Evolutionary conservation across 1,284 basidiomycete genomes (phyloP), one percentile per base, ranked within the genome.

Genomic region (Melampsora americana): DNA sequence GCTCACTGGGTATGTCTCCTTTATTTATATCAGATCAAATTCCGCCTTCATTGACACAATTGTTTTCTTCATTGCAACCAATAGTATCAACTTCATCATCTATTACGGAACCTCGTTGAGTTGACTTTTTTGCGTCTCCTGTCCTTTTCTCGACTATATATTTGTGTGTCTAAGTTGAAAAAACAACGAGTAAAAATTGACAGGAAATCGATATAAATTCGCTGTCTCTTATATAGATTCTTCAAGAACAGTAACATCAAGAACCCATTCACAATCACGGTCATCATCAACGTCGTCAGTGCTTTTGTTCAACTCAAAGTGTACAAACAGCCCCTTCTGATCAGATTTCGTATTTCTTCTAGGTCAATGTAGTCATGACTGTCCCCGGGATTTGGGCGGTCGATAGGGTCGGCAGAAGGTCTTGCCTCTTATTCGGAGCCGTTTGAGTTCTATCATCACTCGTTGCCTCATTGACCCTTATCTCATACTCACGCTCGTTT

Each of bases 381-480:
- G 79, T 90, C 56, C 87, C 89, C 48, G 89, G 89, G 69, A 88
- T 91, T 82, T 89, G 85, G 82, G 86, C 87, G 79, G 86, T 92
- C 77, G 91, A 92, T 83, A 85, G 85, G 26, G 86, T 89, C 78
- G 91, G 91, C 78, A 90, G 92, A 80, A 90, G 92, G 77, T 86
- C 87, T 35, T 87, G 93, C 66, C 86, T 92, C 77, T 87, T 93
- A 81, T 84, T 87, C 79, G 91, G 91, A 79, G 90, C 90, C 0
- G 81, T 85, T 56, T n/a, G 53, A 87, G 88, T 71, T 92, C 92
- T 90, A 85, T 86, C 1, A 69, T 23, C 30, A 44, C n/a, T 26
- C 46, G 9, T 18, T 50, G 9, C 35, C 61, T 79, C 70, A 90
- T 73, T 91, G 90, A 85, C 88, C 92, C 39, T 12, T 12, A 42